Base-by-base conservation (phyloP, 129 eudicot genomes). In the Flaveria ramosissima region DNA sequence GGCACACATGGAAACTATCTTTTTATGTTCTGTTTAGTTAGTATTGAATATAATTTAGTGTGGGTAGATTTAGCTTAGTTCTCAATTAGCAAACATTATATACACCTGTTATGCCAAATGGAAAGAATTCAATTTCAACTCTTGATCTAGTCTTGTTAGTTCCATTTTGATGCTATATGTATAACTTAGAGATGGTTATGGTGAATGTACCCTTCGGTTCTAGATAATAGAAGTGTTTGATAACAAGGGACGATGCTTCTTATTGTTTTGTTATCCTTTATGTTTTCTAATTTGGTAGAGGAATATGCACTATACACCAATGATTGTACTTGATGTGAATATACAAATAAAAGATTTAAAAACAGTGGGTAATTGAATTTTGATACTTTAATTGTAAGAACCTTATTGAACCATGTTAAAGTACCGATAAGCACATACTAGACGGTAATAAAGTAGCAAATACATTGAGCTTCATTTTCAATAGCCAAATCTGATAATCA, bases 81-180 rank as follows among this genome's bases (percentile, higher is more conserved):
- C 20, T 36, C 70, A 64, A 14, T 64, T 30, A 7, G 2, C 17
- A 68, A 42, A 68, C 45, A n/a, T 11, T 68, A 43, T 16, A 68
- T 68, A 21, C 9, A 11, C 32, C 53, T 14, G 53, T 12, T 11
- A 66, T 17, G 17, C 39, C 39, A 20, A 20, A 68, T 11, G 73
- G 73, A 42, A 68, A 42, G 56, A 39, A 3, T 43, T 12, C 8
- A 21, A 2, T 42, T 59, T 32, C 6, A 55, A 39, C 61, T 36
- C 53, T 61, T 15, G 69, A 14, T 62, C 43, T 56, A 39, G 77
- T 39, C 52, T 41, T 68, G 72, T 12, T 68, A 11, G 55, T 20
- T 68, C 19, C 19, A 19, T 12, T n/a, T 67, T 42, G 9, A 42
- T 41, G 23, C 9, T 67, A 67, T 67, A 26, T 39, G 41, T 46